Conservation (phyloP, 106 monocot species). For the Dendrobium huoshanense region DNA sequence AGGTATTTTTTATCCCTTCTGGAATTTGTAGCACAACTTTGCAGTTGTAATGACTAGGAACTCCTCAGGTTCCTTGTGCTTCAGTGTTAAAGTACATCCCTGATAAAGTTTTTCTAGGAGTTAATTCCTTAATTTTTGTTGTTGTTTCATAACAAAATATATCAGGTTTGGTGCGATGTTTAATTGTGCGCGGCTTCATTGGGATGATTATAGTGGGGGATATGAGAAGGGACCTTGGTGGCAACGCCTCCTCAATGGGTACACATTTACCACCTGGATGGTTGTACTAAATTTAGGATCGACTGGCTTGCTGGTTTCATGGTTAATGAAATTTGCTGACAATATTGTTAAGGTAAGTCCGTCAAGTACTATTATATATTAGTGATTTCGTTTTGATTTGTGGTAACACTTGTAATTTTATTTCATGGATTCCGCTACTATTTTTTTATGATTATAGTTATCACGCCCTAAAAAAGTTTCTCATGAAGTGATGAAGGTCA, state of each 20-base stretch:
- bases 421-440: neutral
- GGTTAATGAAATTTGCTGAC: constrained; percentile 99
- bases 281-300: constrained; percentile 92
- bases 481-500: neutral
- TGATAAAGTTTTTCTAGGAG: neutral
- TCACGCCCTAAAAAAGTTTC: neutral
- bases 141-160: constrained; percentile 2
- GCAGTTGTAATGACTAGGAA: neutral
- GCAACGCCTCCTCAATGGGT: constrained; percentile 80
- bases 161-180: constrained; percentile 91
- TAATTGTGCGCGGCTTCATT: constrained; percentile 77
- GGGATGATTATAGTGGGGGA: constrained; percentile 74
- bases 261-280: constrained; percentile 81
- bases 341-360: constrained; percentile 85
- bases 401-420: neutral
- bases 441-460: neutral
- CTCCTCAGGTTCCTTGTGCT: neutral
- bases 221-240: constrained; percentile 93
- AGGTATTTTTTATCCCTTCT: constrained; percentile 15
- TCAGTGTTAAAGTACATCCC: neutral
- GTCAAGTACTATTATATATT: neutral
- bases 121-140: neutral
- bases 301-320: constrained; percentile 84
- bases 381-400: neutral
- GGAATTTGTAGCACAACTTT: neutral